These are phyloP conservation scores for Juglanconis sp. DNA, from an alignment of 2,329 filamentous ascomycete genomes.

Conservation along the genomic window DNA sequence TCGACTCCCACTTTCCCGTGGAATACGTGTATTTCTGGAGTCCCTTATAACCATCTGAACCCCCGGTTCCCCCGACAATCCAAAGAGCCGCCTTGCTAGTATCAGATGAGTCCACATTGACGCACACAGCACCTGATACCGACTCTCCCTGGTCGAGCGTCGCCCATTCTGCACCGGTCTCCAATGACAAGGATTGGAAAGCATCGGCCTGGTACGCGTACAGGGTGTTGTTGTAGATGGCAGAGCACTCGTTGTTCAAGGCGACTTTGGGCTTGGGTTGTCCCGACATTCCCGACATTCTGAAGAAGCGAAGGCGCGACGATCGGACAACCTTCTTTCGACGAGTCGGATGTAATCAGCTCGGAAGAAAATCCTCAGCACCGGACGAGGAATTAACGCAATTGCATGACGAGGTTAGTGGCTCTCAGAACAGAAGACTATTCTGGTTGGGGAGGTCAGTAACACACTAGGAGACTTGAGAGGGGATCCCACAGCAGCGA, in stretches of 20 bases:
- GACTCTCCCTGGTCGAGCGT: conserved; percentile 61
- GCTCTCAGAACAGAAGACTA: background rate
- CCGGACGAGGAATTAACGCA: conserved; percentile 11
- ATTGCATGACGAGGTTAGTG: conserved; percentile 15
- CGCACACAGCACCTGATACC: conserved; percentile 74
- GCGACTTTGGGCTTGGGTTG: conserved; percentile 64
- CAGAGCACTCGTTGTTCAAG: conserved; percentile 76
- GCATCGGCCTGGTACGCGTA: conserved; percentile 76
- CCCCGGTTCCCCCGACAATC: conserved; percentile 71
- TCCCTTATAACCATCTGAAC: conserved; percentile 61
- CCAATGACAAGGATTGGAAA: conserved; percentile 71
- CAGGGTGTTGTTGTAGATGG: conserved; percentile 75
- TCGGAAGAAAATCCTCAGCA: conserved; percentile 12
- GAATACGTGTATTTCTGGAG: conserved; percentile 65
- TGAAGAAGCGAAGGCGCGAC: background rate
- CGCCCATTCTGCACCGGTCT: conserved; percentile 70
- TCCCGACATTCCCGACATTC: conserved; percentile 15
- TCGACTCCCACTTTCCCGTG: conserved; percentile 50
- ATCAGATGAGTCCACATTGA: conserved; percentile 63
- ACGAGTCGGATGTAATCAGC: background rate
- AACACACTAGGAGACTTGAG: background rate
- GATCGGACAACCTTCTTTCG: background rate
- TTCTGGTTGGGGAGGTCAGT: background rate
- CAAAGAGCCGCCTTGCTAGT: conserved; percentile 64
- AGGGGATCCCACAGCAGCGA: background rate